Conservation (phyloP, 257 asterid genomes). For the Ligustrum vulgare region DNA sequence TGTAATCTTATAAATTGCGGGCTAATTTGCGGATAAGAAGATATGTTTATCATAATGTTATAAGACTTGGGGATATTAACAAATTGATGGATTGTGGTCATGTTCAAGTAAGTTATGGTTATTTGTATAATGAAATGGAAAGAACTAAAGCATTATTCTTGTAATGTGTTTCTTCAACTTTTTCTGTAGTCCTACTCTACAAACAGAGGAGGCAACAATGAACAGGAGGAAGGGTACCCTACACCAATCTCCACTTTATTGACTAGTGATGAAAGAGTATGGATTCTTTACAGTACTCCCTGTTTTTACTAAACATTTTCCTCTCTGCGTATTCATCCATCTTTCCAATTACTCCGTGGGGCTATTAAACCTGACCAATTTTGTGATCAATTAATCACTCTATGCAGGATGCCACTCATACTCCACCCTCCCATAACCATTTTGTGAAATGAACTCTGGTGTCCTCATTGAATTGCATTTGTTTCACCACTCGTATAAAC, state of each 20-base stretch:
- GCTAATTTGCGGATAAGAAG: constrained; percentile 33
- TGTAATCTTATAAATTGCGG: background rate
- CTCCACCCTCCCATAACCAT: too few relatives aligned
- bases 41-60: constrained; percentile 29
- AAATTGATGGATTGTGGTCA: constrained; percentile 57
- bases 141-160: background rate
- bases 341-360: too few relatives aligned
- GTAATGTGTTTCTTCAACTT: background rate
- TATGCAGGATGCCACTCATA: too few relatives aligned
- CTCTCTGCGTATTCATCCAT: too few relatives aligned
- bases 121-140: background rate
- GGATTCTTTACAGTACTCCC: too few relatives aligned
- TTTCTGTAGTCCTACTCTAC: constrained; percentile 45
- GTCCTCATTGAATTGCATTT: too few relatives aligned
- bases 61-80: constrained; percentile 37
- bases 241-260: constrained; percentile 43
- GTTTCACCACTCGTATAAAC: too few relatives aligned
- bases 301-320: too few relatives aligned
- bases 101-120: constrained; percentile 53
- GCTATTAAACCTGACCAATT: too few relatives aligned
- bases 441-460: too few relatives aligned
- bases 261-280: constrained; percentile 13
- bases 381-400: too few relatives aligned
- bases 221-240: constrained; percentile 52
- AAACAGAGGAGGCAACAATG: constrained; percentile 33